Evolutionary conservation across 2,329 filamentous ascomycete genomes (phyloP), one percentile per base, ranked within the genome.

Genomic region (Pseudopyricularia cyperi): DNA sequence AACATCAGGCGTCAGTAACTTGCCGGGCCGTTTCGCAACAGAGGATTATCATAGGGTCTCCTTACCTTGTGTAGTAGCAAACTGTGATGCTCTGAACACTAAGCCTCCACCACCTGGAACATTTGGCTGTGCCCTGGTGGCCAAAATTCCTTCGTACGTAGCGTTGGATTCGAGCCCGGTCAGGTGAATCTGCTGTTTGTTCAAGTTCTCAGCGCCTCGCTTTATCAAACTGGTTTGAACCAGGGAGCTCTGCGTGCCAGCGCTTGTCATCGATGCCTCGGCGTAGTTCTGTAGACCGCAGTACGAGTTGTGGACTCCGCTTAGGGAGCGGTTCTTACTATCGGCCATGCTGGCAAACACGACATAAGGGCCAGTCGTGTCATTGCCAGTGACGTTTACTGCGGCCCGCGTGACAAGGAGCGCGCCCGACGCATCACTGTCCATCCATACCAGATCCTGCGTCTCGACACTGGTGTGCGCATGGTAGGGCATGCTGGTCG

Each of bases 171-270:
- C 87, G 39, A 98, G 75, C 0, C 82, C 80, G 35, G 77, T 80
- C 48, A 96, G 74, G 59, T 91, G 89, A 64, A 98, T 95, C 61
- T 95, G 89, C 64, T 95, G 84, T 63, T 89, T 90, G 1, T 87
- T 87, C 54, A 82, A 72, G 50, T 79, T 79, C 3, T 80, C 80
- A 1, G 75, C 69, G 3, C 80, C 87, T 32, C 81, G 77, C 28
- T 74, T 81, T 2, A 83, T 90, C 73, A 95, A 86, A 37, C 77
- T 73, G 46, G 77, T 80, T 14, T 68, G 71, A 30, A 81, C 73
- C 48, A 72, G 66, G 54, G 65, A 70, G 30, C 68, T 64, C 19
- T 67, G 64, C 46, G 70, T 72, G 52, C 76, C 74, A 55, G 78
- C 70, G 37, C 75, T 75, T 28, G 75, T 78, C 5, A 76, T 75